Conservation (phyloP, 257 asterid species). For the Penstemon newberryi region DNA sequence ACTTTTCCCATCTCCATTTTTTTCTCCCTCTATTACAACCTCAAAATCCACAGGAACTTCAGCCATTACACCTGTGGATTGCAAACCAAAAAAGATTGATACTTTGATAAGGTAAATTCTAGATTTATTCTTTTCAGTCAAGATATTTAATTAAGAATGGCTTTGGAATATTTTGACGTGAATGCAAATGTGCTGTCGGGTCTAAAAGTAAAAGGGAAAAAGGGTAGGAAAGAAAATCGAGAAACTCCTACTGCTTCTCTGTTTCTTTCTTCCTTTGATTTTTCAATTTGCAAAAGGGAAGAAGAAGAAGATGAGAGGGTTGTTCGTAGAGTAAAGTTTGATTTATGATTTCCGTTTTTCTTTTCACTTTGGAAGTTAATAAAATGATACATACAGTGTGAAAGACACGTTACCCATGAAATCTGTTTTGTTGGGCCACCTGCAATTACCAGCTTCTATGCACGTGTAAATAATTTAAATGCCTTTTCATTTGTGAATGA, state of each 20-base stretch:
- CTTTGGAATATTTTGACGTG: constrained; percentile 30
- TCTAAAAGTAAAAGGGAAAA: constrained; percentile 11
- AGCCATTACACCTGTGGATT: constrained; percentile 30
- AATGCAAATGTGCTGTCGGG: constrained; percentile 33
- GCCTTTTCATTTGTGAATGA: too few relatives aligned
- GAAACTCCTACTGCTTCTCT: background rate
- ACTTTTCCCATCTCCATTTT: constrained; percentile 28
- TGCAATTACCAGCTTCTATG: constrained; percentile 21
- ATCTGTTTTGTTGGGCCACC: constrained; percentile 35
- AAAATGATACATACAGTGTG: background rate
- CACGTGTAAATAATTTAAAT: constrained; percentile 1
- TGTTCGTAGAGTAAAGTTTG: constrained; percentile 12
- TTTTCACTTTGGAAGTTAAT: background rate
- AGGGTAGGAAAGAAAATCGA: constrained; percentile 18
- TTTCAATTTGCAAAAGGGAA: constrained; percentile 7
- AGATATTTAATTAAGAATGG: constrained; percentile 23
- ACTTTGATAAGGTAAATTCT: constrained; percentile 13
- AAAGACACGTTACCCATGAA: constrained; percentile 25
- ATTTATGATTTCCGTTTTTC: constrained; percentile 22
- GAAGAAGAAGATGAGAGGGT: background rate
- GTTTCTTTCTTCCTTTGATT: background rate
- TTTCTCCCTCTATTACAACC: constrained; percentile 43
- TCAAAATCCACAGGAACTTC: constrained; percentile 37
- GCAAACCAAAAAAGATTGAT: background rate
- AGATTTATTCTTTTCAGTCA: background rate